phyloP scores from a whole-genome alignment of 1,139 yeast genomes.

The Taiozyma sp. region DNA sequence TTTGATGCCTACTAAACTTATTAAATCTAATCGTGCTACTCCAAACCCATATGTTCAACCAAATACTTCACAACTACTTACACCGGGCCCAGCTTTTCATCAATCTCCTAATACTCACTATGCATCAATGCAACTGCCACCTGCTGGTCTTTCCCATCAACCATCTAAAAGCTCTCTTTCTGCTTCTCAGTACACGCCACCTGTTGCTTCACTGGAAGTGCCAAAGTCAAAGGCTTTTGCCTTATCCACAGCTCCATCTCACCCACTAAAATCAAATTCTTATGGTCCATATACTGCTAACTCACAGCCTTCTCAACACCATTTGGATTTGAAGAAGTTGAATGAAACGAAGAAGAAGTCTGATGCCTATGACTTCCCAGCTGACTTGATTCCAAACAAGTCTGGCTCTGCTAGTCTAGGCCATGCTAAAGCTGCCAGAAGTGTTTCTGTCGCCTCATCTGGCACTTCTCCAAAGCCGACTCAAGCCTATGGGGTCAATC shows the following conservation, averaged over 20 bases:
- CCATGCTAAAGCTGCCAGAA: constrained; percentile 14
- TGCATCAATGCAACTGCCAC: neutral
- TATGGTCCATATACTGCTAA: neutral
- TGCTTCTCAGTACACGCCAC: neutral
- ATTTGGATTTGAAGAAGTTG: constrained; percentile 31
- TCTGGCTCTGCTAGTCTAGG: neutral
- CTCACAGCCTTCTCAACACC: constrained; percentile 2
- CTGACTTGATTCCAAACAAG: constrained; percentile 35
- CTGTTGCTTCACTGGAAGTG: neutral
- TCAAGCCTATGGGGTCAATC: constrained; percentile 4
- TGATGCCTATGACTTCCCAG: constrained; percentile 80
- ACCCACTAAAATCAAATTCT: neutral
- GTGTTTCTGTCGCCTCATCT: constrained; percentile 5
- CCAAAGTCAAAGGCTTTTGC: neutral
- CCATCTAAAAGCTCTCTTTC: constrained; percentile 1
- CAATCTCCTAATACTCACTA: neutral
- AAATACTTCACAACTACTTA: neutral
- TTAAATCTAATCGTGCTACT: constrained; percentile 26
- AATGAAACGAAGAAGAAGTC: constrained; percentile 50
- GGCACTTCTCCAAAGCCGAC: neutral
- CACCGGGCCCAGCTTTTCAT: neutral
- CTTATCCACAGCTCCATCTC: neutral
- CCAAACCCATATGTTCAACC: constrained; percentile 4
- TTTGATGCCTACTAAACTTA: constrained; percentile 40
- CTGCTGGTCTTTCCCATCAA: constrained; percentile 17